phyloP scores from a whole-genome alignment of 345 rosid genomes.

The Gossypium stocksii region DNA sequence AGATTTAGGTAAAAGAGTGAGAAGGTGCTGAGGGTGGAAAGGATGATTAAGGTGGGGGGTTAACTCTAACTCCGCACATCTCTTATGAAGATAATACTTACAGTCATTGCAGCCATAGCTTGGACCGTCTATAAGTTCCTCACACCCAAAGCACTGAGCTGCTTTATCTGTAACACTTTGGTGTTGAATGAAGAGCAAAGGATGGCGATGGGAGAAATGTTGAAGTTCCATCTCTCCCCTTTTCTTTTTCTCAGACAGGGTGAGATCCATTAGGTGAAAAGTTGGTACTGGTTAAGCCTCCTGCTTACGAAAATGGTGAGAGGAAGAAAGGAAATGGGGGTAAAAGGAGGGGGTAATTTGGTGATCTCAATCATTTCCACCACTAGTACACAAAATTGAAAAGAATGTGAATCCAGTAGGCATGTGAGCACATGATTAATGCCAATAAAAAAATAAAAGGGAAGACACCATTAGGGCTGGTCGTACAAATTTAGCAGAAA shows the following conservation, averaged over 20 bases:
- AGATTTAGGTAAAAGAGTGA: neutral
- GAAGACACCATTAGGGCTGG: too few relatives aligned
- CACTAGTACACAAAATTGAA: too few relatives aligned
- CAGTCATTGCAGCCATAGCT: neutral
- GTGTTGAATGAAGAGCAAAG: neutral
- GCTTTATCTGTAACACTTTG: neutral
- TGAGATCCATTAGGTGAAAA: neutral
- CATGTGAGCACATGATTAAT: too few relatives aligned
- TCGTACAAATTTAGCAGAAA: too few relatives aligned
- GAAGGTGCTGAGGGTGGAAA: neutral
- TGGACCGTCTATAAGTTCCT: neutral
- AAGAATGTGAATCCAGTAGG: too few relatives aligned
- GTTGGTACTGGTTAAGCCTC: too few relatives aligned
- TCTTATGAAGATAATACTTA: neutral
- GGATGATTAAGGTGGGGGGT: neutral
- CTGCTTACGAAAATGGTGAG: too few relatives aligned
- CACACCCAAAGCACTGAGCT: neutral
- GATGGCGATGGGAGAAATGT: neutral
- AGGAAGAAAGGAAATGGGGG: too few relatives aligned
- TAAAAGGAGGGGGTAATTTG: too few relatives aligned
- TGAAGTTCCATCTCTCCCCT: neutral
- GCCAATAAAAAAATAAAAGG: too few relatives aligned
- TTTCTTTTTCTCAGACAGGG: neutral
- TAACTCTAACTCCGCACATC: neutral
- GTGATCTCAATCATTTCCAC: too few relatives aligned